Evolutionary conservation across 1,139 yeast species (phyloP), one percentile per base, ranked within the genome.

Genomic region (Wickerhamomyces sp.): DNA sequence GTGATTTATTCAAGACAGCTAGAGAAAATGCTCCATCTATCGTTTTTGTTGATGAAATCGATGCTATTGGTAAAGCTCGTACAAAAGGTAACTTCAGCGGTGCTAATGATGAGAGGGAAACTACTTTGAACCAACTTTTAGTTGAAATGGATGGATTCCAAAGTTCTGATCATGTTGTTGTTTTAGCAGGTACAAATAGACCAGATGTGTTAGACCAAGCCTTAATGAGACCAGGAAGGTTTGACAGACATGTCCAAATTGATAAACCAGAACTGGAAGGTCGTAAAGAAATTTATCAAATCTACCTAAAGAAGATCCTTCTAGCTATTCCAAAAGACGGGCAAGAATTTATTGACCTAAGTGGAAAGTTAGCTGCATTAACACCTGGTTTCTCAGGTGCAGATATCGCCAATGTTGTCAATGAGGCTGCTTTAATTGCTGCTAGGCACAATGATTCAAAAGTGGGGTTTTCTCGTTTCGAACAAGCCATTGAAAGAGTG

Each of bases 321-420:
- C 67, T 81, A 42, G 70, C 74, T 36, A 61, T 70, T 42, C 67
- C 71, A 36, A 59, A 65, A 15, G 55, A 54, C 9, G 58, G 61
- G 18, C 64, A 64, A 34, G 76, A 77, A n/a, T 60, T 76, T 31
- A 82, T 76, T 33, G 74, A 76, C 41, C 67, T 82, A 51, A 77
- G 82, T 31, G 89, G 89, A 35, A 72, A 87, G 58, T 67, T 84
- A 47, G 81, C 88, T 36, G 87, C 90, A 3, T 68, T 84, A 55
- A 84, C 94, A 2, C 92, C 94, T 1, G 94, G 94, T 0, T 84
- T 84, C 59, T 79, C 89, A 1, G 94, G 94, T 60, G 94, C 94
- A 27, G 94, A 84, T 59, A 84, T 84, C 59, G 89, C 94, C 37
- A 84, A 84, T 57, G 82, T 82, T 51, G 82, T 89, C 62, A 84